Evolutionary conservation across 176 grass and related monocot species (phyloP), one percentile per base, ranked within the genome.

Genomic region (Luzula sylvatica): DNA sequence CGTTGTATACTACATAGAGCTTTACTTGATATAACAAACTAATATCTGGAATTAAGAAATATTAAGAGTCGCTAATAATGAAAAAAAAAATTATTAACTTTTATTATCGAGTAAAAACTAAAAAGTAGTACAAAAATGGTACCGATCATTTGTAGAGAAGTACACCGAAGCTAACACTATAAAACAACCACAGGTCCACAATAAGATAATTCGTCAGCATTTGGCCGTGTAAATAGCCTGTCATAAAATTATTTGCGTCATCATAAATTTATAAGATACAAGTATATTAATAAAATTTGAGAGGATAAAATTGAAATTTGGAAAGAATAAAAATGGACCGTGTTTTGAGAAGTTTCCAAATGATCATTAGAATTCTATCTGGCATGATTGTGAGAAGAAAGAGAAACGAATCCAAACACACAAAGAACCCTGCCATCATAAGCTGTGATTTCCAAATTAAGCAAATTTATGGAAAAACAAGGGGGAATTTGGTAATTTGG

Each of bases 11-110:
- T 13, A 96, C 92, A 86, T 96, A 96, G 16, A 98, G 65, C 67
- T 90, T 98, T 51, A 98, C 82, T 5, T 96, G 92, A 69, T 96
- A 96, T 82, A 96, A 89, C 72, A 96, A 82, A 78, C 85, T 96
- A 79, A 96, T 96, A 96, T 96, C 92, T 96, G 85, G 71, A 47
- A 66, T 17, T 56, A 7, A 67, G 52, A 72, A 68, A 65, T 54
- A 21, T 48, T n/a, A 23, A 27, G 20, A 48, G 16, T 50, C 58
- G 59, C n/a, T n/a, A n/a, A n/a, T 38, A 78, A 50, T 38, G 67
- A 15, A 51, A 57, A 15, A 38, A 22, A 13, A 42, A 38, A 40
- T 25, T 15, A 64, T 65, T 32, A 50, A 7, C 20, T 8, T 48
- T 20, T 23, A 77, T 69, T 66, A 42, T 5, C 22, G 47, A 55